Conservation (phyloP, 1,284 basidiomycete species). For the Sphagnurus paluster region DNA sequence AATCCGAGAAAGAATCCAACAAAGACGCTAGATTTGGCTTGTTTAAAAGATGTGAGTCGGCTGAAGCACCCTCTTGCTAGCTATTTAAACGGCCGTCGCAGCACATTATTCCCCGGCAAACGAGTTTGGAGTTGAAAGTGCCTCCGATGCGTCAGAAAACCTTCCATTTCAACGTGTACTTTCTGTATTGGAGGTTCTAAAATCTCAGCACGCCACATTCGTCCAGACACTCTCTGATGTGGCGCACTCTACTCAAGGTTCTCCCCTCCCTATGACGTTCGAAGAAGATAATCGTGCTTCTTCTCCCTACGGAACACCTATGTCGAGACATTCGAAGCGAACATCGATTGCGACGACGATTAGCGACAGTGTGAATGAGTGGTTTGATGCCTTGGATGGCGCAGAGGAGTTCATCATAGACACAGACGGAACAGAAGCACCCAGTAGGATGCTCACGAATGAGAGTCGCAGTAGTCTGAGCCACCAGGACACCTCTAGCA, state of each 20-base stretch:
- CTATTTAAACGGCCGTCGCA: constrained; percentile 12
- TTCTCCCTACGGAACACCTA: constrained; percentile 30
- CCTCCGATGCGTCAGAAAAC: constrained; percentile 11
- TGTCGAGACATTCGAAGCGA: constrained; percentile 40
- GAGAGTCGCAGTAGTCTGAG: constrained; percentile 41
- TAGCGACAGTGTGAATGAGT: constrained; percentile 63
- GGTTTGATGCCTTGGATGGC: constrained; percentile 71
- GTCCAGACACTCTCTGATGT: constrained; percentile 40
- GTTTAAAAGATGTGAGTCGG: constrained; percentile 57
- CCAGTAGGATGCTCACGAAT: constrained; percentile 37
- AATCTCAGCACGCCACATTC: constrained; percentile 56
- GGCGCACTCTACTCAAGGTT: constrained; percentile 33
- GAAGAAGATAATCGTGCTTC: constrained; percentile 47
- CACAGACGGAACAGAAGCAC: constrained; percentile 43
- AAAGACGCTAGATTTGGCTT: constrained; percentile 50
- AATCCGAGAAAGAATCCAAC: constrained; percentile 44
- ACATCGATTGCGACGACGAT: constrained; percentile 54
- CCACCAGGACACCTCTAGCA: constrained; percentile 42
- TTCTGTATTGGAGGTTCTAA: constrained; percentile 51
- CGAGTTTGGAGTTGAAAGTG: constrained; percentile 20
- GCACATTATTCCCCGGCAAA: constrained; percentile 17
- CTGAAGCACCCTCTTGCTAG: constrained; percentile 1
- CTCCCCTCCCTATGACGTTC: constrained; percentile 45
- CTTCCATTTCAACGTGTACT: constrained; percentile 39
- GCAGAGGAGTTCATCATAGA: constrained; percentile 74